phyloP scores from a whole-genome alignment of 1,284 basidiomycete species.

The Tylopilus orsonianus region DNA sequence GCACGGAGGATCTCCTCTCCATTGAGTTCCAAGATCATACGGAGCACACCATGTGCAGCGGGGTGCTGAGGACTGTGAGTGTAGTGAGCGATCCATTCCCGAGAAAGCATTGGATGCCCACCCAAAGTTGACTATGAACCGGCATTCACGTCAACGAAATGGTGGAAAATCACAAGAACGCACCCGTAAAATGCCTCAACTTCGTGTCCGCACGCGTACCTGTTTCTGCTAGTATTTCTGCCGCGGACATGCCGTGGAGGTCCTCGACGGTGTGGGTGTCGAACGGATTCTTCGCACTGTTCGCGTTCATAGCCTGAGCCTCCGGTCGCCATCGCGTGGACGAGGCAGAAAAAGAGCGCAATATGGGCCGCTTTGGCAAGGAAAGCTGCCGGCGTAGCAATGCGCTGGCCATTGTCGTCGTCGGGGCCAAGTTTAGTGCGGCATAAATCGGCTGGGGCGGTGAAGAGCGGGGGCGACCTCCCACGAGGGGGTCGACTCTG shows the following conservation, averaged over 20 bases:
- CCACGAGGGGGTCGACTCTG: slow-evolving; percentile 24
- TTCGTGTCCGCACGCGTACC: slow-evolving; percentile 75
- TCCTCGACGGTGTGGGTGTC: slow-evolving; percentile 78
- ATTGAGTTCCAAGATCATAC: slow-evolving; percentile 96
- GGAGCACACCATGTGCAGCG: slow-evolving; percentile 97
- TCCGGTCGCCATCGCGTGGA: slow-evolving; percentile 26
- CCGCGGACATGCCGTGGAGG: slow-evolving; percentile 73
- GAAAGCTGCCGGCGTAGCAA: slow-evolving; percentile 45
- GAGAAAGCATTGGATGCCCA: slow-evolving; percentile 34
- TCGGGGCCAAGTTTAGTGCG: no score
- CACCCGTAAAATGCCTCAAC: slow-evolving; percentile 91
- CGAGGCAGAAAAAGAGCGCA: slow-evolving; percentile 31
- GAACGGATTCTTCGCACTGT: slow-evolving; percentile 46
- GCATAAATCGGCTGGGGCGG: slow-evolving; percentile 29
- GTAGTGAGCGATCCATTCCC: background rate
- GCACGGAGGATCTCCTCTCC: slow-evolving; percentile 93
- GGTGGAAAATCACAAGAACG: slow-evolving; percentile 29
- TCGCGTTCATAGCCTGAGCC: slow-evolving; percentile 24
- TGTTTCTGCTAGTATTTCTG: slow-evolving; percentile 77
- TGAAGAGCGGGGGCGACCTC: slow-evolving; percentile 19
- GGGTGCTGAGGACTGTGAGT: slow-evolving; percentile 87
- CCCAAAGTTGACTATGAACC: slow-evolving; percentile 86
- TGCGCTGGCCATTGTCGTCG: slow-evolving; percentile 33
- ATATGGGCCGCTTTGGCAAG: slow-evolving; percentile 28
- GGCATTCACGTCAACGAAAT: slow-evolving; percentile 7